phyloP scores from a whole-genome alignment of 2,329 filamentous ascomycete species.

The Neonectria neomacrospora region DNA sequence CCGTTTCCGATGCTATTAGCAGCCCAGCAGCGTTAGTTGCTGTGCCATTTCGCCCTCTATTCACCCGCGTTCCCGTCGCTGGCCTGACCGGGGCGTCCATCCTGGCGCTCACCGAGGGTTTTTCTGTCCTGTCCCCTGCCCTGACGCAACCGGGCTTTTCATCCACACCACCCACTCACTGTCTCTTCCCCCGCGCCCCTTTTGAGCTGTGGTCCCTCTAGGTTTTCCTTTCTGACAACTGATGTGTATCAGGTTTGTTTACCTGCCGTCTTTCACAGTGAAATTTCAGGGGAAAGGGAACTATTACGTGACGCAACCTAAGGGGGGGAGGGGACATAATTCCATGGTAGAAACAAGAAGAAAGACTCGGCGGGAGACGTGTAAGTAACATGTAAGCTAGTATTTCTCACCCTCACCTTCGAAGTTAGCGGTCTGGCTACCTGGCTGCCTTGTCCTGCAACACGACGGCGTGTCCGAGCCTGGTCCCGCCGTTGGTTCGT shows the following conservation, averaged over 20 bases:
- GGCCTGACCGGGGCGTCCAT: conserved; percentile 21
- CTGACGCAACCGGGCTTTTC: conserved; percentile 16
- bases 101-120: conserved; percentile 33
- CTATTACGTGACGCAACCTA: background rate
- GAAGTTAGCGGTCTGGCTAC: conserved; percentile 4
- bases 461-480: conserved; percentile 19
- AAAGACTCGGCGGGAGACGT: conserved; percentile 4
- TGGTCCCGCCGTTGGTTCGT: conserved; percentile 6
- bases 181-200: background rate
- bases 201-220: conserved; percentile 4
- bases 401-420: background rate
- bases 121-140: conserved; percentile 15
- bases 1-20: no score
- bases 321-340: background rate
- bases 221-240: background rate
- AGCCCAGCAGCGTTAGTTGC: background rate
- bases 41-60: conserved; percentile 8
- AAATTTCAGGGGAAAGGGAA: background rate
- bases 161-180: background rate
- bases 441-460: background rate
- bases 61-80: conserved; percentile 13
- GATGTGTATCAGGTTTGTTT: background rate
- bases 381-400: background rate
- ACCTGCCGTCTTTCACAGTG: background rate
- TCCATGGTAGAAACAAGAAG: background rate